phyloP scores from a whole-genome alignment of 805 yeast species.

The Jamesozyma spencerorum region DNA sequence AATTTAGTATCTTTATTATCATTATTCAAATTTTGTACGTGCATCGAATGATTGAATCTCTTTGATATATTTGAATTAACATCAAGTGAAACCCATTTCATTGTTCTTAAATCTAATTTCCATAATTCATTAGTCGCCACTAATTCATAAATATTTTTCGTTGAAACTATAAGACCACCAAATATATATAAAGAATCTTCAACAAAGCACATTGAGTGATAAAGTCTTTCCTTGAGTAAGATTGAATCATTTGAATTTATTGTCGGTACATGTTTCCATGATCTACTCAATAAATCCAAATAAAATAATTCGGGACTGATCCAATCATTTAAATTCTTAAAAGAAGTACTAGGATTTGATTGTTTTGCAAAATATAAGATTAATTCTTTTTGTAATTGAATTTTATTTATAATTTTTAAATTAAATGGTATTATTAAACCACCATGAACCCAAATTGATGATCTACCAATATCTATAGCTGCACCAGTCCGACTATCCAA shows the following conservation, averaged over 20 bases:
- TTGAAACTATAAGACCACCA: conserved; percentile 52
- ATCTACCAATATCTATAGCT: conserved; percentile 46
- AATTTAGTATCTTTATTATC: conserved; percentile 27
- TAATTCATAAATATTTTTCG: conserved; percentile 30
- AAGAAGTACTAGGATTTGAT: conserved; percentile 15
- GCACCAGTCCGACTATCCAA: conserved; percentile 63
- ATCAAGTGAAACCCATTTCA: conserved; percentile 46
- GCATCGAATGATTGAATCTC: conserved; percentile 47
- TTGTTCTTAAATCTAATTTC: conserved; percentile 48
- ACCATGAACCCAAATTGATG: conserved; percentile 57
- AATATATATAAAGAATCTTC: conserved; percentile 46
- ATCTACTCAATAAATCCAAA: conserved; percentile 47
- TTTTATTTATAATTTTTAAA: conserved; percentile 33
- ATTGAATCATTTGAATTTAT: conserved; percentile 2
- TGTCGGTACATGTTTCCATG: conserved; percentile 42
- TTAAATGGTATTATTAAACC: conserved; percentile 55
- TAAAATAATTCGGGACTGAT: conserved; percentile 57
- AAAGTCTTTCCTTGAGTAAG: conserved; percentile 35
- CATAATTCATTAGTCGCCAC: conserved; percentile 57
- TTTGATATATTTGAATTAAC: conserved; percentile 29
- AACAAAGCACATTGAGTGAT: conserved; percentile 46
- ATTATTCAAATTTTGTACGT: conserved; percentile 24
- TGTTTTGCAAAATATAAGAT: conserved; percentile 25
- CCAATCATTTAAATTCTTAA: conserved; percentile 30
- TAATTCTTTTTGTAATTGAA: conserved; percentile 34